Evolutionary conservation across 345 rosid species (phyloP).

Genomic region (Eucalyptus curtisii): DNA sequence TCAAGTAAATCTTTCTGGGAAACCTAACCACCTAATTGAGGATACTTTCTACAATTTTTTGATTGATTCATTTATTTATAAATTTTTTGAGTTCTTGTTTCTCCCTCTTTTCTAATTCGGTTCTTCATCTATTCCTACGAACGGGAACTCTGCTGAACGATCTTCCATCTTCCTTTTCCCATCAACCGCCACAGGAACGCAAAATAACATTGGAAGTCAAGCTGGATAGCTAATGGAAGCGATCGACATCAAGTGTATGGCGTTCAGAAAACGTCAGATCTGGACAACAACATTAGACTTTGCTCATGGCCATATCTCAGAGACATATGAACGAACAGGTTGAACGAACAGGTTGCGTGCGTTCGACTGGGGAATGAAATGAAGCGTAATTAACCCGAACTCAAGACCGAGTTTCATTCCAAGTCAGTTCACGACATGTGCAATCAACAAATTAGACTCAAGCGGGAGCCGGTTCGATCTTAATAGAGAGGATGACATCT

Average conservation of each 20-base stretch:
- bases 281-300: background rate
- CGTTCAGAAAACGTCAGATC: background rate
- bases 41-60: background rate
- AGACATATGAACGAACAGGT: too few relatives aligned
- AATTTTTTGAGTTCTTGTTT: background rate
- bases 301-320: background rate
- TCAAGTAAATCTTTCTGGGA: background rate
- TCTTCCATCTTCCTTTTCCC: background rate
- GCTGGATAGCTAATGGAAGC: background rate
- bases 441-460: background rate
- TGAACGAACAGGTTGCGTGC: background rate
- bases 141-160: background rate
- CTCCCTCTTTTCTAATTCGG: background rate
- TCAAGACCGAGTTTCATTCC: rapidly evolving
- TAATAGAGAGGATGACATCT: background rate
- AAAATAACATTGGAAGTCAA: background rate
- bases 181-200: background rate
- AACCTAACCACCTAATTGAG: background rate
- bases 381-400: background rate
- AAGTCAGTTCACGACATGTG: background rate
- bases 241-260: background rate
- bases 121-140: background rate
- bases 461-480: background rate
- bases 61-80: too few relatives aligned
- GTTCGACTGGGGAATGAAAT: background rate